Evolutionary conservation across 352 stramenopile species (phyloP).

Genomic region (Pythium folliculosum): DNA sequence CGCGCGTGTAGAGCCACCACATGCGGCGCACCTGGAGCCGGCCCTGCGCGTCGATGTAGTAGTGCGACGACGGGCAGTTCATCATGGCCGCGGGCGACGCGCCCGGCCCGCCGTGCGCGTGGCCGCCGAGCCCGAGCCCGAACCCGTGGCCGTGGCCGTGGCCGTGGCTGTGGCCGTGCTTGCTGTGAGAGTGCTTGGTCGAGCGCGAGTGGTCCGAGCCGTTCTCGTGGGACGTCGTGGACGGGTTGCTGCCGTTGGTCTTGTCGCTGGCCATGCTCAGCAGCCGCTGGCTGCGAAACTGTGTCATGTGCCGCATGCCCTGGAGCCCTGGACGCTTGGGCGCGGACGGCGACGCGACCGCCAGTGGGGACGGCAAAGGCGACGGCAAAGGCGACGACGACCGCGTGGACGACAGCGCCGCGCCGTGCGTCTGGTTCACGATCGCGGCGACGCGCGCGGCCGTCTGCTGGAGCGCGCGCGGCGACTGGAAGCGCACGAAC

Average conservation of each 20-base stretch:
- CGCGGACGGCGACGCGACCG: not conserved
- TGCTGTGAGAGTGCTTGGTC: constrained; percentile 3
- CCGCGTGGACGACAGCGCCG: constrained; percentile 11
- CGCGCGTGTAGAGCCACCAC: constrained; percentile 63
- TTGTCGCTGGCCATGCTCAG: constrained; percentile 33
- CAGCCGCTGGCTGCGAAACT: constrained; percentile 30
- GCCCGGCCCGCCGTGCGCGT: not conserved
- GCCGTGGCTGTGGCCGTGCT: constrained; percentile 9
- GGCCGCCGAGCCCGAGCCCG: not conserved
- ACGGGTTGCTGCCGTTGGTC: constrained; percentile 31
- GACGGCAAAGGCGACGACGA: constrained; percentile 21
- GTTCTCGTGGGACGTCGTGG: constrained; percentile 33
- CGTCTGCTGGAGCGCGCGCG: constrained; percentile 16
- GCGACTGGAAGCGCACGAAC: constrained; percentile 27
- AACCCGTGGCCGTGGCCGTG: constrained; percentile 4
- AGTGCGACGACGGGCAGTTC: constrained; percentile 49
- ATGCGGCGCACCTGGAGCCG: constrained; percentile 48
- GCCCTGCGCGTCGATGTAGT: constrained; percentile 59
- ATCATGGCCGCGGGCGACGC: constrained; percentile 18
- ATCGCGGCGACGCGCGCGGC: constrained; percentile 18
- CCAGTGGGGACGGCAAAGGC: constrained; percentile 1
- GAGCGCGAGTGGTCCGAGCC: constrained; percentile 18
- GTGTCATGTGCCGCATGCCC: constrained; percentile 8
- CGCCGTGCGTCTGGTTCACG: not conserved
- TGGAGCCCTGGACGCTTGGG: constrained; percentile 13